Conservation (phyloP, 768 basidiomycete species). For the Nevesoporus exiguus region DNA sequence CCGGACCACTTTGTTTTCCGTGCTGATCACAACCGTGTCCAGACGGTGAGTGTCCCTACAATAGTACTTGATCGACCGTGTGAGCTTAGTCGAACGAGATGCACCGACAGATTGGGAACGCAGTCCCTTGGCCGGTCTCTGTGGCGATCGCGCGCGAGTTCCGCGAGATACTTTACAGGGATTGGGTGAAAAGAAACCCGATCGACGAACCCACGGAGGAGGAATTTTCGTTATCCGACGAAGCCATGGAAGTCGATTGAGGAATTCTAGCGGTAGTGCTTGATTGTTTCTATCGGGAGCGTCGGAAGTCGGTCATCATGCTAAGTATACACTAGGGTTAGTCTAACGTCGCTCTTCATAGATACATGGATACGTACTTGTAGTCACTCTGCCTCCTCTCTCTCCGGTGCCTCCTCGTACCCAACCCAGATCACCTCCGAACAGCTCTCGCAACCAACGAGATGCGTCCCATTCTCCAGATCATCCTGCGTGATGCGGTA, state of each 20-base stretch:
- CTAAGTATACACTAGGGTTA: too few species aligned
- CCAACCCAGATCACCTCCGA: constrained; percentile 88
- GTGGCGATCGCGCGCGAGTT: constrained; percentile 65
- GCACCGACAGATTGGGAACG: constrained; percentile 80
- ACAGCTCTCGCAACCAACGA: constrained; percentile 69
- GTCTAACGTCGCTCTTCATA: neutral
- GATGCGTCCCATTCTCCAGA: constrained; percentile 69
- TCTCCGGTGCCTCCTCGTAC: constrained; percentile 51
- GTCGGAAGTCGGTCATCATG: too few species aligned
- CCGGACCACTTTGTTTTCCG: constrained; percentile 70
- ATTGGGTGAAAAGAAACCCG: constrained; percentile 42
- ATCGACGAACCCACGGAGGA: constrained; percentile 26
- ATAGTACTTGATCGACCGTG: neutral
- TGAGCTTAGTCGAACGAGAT: constrained; percentile 42
- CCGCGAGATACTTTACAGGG: constrained; percentile 45
- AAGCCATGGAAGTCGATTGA: constrained; percentile 35
- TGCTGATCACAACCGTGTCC: constrained; percentile 47
- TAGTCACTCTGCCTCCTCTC: constrained; percentile 1
- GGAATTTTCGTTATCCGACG: constrained; percentile 20
- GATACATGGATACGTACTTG: neutral
- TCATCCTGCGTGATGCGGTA: constrained; percentile 56
- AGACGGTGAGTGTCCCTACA: constrained; percentile 46
- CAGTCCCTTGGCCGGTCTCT: constrained; percentile 66
- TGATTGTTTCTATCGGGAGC: neutral
- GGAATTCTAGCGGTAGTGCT: neutral